Percentiles rank a stretch among this genome's conserved stretches.
These are phyloP conservation scores for Trypanosoma platydactyli DNA, from an alignment of 208 protist species.

Conservation along the genomic window DNA sequence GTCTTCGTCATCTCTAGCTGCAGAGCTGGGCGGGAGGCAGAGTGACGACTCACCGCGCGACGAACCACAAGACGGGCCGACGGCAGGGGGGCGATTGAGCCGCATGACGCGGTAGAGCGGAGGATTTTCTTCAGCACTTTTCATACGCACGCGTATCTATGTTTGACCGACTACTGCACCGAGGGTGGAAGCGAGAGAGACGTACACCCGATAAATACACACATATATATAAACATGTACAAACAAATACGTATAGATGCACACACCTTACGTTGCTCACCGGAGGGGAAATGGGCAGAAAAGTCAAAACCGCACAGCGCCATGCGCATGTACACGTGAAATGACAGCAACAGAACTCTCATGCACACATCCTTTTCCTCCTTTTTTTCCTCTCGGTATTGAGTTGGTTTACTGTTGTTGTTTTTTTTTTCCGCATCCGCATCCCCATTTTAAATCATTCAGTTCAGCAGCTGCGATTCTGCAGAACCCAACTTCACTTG, in stretches of 20 bases:
- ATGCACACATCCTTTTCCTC: no score
- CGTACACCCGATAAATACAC: conserved; percentile 10
- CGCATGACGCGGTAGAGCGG: conserved; percentile 12
- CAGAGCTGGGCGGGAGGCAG: no score
- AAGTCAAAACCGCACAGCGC: no score
- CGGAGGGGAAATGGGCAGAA: no score
- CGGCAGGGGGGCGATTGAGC: conserved; percentile 18
- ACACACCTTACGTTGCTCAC: no score
- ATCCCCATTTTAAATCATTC: not conserved
- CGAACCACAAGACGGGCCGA: not conserved
- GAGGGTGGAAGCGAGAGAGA: conserved; percentile 13
- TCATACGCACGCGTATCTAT: conserved; percentile 5
- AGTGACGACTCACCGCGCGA: not conserved
- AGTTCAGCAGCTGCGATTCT: no score
- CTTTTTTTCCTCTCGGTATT: no score
- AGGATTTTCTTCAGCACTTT: not conserved
- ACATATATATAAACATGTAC: conserved; percentile 17
- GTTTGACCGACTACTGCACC: not conserved
- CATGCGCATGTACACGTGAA: no score
- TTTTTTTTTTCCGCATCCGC: not conserved
- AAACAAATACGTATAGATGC: not conserved
- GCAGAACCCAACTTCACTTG: not conserved
- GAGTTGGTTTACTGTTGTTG: no score
- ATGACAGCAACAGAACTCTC: not conserved
- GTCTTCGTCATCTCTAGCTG: no score